A percentile compares a stretch with the other conserved stretches of the same genome.
Evolutionary conservation across 768 basidiomycete species (phyloP).

Genomic region (Phylloporus arenicola): DNA sequence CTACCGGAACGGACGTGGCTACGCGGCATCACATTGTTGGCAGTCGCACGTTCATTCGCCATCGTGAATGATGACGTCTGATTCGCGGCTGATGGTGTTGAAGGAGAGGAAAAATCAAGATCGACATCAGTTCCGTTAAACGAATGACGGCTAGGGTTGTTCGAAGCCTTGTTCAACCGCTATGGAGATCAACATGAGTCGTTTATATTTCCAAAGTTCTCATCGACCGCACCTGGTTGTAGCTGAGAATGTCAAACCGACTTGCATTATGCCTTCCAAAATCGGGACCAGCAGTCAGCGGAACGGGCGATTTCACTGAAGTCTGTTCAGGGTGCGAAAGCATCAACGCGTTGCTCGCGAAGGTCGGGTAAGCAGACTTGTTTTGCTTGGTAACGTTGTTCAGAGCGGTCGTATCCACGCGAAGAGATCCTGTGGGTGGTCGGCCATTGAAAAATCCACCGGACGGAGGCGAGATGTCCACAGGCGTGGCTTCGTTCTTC

Average conservation of each 20-base stretch:
- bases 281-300: slow-evolving; percentile 82
- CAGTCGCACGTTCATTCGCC: slow-evolving; percentile 35
- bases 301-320: slow-evolving; percentile 65
- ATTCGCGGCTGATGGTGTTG: slow-evolving; percentile 45
- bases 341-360: slow-evolving; percentile 43
- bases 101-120: slow-evolving; percentile 52
- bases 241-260: slow-evolving; percentile 68
- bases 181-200: slow-evolving; percentile 23
- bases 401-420: slow-evolving; percentile 69
- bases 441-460: slow-evolving; percentile 51
- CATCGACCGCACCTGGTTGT: slow-evolving; percentile 50
- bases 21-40: slow-evolving; percentile 36
- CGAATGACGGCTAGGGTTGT: slow-evolving; percentile 59
- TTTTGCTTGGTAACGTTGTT: slow-evolving; percentile 63
- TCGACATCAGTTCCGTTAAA: slow-evolving; percentile 69
- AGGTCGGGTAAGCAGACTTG: slow-evolving; percentile 77
- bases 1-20: slow-evolving; percentile 76
- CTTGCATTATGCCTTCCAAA: slow-evolving; percentile 71
- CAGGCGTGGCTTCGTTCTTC: slow-evolving; percentile 53
- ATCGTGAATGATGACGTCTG: slow-evolving; percentile 37
- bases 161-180: slow-evolving; percentile 44
- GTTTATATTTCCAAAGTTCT: slow-evolving; percentile 2
- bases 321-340: slow-evolving; percentile 54
- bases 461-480: slow-evolving; percentile 42
- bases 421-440: slow-evolving; percentile 63